These are phyloP conservation scores for Pseudonitzschia multiseries DNA, from an alignment of 108 stramenopile species.

Conservation along the genomic window DNA sequence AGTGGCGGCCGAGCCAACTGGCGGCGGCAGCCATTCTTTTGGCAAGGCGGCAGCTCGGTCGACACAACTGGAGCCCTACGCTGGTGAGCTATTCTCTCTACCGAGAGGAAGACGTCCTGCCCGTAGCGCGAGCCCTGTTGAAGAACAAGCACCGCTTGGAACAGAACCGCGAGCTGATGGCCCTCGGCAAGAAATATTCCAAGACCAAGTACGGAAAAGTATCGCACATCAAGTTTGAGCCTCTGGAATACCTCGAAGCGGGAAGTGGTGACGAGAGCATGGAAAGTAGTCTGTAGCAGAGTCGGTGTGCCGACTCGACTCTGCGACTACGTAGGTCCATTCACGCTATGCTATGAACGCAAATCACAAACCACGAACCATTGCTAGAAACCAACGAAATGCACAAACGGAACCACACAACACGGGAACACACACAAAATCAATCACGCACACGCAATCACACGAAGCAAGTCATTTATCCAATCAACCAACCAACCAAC, in stretches of 20 bases:
- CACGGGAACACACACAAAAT: no score
- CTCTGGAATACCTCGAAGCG: background rate
- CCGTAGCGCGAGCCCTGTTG: conserved; percentile 70
- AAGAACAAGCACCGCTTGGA: background rate
- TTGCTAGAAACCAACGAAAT: background rate
- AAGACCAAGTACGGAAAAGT: conserved; percentile 21
- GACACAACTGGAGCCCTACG: conserved; percentile 87
- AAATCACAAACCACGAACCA: background rate
- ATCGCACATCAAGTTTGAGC: background rate
- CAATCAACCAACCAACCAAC: no score
- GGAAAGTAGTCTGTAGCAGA: background rate
- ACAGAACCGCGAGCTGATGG: conserved; percentile 8
- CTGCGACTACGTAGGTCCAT: background rate
- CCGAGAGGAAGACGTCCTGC: conserved; percentile 70
- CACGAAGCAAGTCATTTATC: no score
- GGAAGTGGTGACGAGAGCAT: background rate
- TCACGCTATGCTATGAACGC: background rate
- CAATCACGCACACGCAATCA: no score
- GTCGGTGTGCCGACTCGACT: background rate
- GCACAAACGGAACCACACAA: no score
- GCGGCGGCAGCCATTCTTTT: conserved; percentile 89
- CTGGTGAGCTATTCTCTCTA: conserved; percentile 82
- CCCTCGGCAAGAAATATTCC: conserved; percentile 19
- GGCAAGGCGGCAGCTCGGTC: conserved; percentile 72
- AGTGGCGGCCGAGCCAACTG: conserved; percentile 83